Evolutionary conservation across 1,284 basidiomycete species (phyloP), one percentile per base, ranked within the genome.

Genomic region (Ceratobasidium sp.): DNA sequence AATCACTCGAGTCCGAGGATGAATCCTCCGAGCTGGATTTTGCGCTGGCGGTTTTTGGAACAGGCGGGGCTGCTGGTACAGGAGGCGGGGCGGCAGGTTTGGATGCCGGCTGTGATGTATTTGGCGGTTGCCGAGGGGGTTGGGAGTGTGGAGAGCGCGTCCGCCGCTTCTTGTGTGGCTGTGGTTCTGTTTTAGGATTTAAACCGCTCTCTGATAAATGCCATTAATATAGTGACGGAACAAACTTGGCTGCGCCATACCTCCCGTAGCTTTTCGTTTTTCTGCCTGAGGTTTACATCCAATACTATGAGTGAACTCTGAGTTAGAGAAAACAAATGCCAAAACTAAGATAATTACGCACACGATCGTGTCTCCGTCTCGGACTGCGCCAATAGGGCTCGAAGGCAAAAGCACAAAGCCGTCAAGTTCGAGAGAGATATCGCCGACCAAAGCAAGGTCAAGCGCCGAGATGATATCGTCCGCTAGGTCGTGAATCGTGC

Each of bases 391-490:
- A 48, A 60, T 31, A 24, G 67, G 56, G 33, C 67, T 72, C 19
- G 54, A 29, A 29, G 67, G 56, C 45, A 72, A 41, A 27, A 72
- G 29, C 1, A 45, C 56, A 41, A 72, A 72, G 24, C 56, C 67
- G 36, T 72, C 67, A 7, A 72, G 48, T 45, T 72, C 54, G n/a
- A 72, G 56, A 24, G 56, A 56, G 5, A 72, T 22, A 31, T 72
- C 54, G 6, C 44, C 22, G 3, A n/a, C 41, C n/a, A 29, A 8
- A 3, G 33, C 27, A 2, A 72, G 44, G 11, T 56, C 56, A 29
- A 72, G 56, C 11, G 48, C 67, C 19, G 47, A 27, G 7, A 22
- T 27, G 24, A 72, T 51, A 29, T 60, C 56, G 2, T 15, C 11
- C 41, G 54, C 33, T 27, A 72, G 31, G 31, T 72, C 67, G n/a